Percentiles rank a stretch among this genome's conserved stretches.
phyloP scores from a whole-genome alignment of 2,329 filamentous ascomycete genomes.

The Elsinoe batatas region DNA sequence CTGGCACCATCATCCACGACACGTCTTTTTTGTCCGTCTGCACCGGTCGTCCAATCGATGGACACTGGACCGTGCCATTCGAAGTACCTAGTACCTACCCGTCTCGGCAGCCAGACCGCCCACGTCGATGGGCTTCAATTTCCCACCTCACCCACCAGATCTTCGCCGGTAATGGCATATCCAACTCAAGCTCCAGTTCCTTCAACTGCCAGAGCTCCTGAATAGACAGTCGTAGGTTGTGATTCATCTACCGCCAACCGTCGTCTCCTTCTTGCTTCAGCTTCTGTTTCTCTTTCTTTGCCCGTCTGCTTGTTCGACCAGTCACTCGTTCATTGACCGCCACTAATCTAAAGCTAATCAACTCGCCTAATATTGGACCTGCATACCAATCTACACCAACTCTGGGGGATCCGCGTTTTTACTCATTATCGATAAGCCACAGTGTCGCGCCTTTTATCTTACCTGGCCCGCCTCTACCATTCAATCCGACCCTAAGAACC shows the following conservation, averaged over 20 bases:
- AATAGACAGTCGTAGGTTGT: conserved; percentile 1
- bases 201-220: conserved; percentile 10
- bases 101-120: conserved; percentile 9
- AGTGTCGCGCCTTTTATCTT: conserved; percentile 5
- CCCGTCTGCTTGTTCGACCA: background rate
- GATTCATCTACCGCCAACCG: conserved; percentile 8
- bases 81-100: background rate
- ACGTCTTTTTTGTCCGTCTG: background rate
- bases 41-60: conserved; percentile 5
- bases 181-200: conserved; percentile 4
- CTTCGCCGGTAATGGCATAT: conserved; percentile 10
- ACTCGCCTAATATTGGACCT: conserved; percentile 12
- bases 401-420: background rate
- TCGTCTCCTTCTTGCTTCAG: conserved; percentile 9
- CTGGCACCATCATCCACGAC: background rate
- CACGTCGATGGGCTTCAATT: conserved; percentile 10
- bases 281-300: conserved; percentile 4
- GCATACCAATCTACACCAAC: conserved; percentile 10
- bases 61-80: background rate
- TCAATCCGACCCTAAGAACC: background rate
- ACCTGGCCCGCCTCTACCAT: background rate
- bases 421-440: conserved; percentile 12
- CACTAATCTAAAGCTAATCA: conserved; percentile 12
- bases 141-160: conserved; percentile 10
- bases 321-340: conserved; percentile 8